Percentiles rank a stretch among this genome's conserved stretches.
Conservation (phyloP, 2,329 filamentous ascomycete genomes). For the Alternaria atra region DNA sequence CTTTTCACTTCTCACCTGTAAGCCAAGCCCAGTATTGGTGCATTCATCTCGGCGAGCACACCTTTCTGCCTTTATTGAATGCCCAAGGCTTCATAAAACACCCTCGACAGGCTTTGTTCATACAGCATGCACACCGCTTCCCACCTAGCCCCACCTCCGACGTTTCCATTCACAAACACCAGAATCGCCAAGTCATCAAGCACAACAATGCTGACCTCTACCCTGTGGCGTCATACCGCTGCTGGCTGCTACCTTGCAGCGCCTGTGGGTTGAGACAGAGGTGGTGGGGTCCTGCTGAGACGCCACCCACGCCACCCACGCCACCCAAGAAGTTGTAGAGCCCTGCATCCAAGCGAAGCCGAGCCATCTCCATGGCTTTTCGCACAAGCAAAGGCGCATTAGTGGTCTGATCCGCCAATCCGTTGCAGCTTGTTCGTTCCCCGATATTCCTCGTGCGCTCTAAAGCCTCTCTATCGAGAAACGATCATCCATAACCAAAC, state of each 20-base stretch:
- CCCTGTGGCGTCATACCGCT: conserved; percentile 44
- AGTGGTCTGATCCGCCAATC: conserved; percentile 33
- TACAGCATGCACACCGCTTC: conserved; percentile 4
- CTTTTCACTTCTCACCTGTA: conserved; percentile 25
- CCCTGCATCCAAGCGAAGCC: conserved; percentile 29
- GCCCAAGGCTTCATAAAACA: conserved; percentile 1
- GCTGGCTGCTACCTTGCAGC: conserved; percentile 20
- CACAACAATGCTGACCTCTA: conserved; percentile 44
- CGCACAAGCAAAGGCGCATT: conserved; percentile 22
- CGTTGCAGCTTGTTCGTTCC: conserved; percentile 29
- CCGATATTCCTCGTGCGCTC: conserved; percentile 38
- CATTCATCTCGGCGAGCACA: conserved; percentile 12
- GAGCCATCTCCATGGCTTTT: conserved; percentile 29
- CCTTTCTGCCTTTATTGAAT: neutral
- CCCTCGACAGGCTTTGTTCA: neutral
- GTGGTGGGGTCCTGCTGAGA: conserved; percentile 31
- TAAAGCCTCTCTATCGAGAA: conserved; percentile 35
- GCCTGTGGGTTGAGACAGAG: conserved; percentile 24
- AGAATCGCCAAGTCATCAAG: conserved; percentile 35
- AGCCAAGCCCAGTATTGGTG: conserved; percentile 18
- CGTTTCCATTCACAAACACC: neutral
- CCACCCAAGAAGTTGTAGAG: conserved; percentile 37
- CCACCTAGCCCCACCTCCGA: conserved; percentile 9
- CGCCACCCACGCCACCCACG: conserved; percentile 49
- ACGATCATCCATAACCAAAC: conserved; percentile 32